Evolutionary conservation across 352 stramenopile species (phyloP).

Genomic region (Globisporangium paddicum): DNA sequence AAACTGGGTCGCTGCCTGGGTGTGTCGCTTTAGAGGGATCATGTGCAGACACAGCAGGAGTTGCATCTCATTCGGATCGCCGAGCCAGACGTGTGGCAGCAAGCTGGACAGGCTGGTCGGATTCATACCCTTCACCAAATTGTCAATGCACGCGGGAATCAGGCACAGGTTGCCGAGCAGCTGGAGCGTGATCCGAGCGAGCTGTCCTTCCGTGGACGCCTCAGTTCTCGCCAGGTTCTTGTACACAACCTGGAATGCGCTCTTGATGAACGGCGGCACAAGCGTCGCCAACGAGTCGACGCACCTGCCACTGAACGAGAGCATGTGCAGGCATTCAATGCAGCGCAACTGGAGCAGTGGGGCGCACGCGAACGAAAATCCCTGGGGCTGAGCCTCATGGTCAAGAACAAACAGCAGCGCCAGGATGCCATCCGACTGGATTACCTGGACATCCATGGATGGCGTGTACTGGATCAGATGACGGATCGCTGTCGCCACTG

Average conservation of each 20-base stretch:
- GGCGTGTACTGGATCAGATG: conserved; percentile 76
- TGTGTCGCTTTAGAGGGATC: conserved; percentile 86
- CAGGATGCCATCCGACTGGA: conserved; percentile 69
- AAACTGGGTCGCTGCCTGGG: conserved; percentile 79
- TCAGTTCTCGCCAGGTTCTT: conserved; percentile 74
- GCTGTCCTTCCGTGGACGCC: conserved; percentile 74
- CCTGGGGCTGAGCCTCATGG: conserved; percentile 75
- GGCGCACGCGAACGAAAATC: conserved; percentile 72
- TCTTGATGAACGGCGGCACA: conserved; percentile 83
- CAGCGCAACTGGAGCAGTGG: conserved; percentile 78
- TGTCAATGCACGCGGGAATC: conserved; percentile 84
- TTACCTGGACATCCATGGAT: conserved; percentile 82
- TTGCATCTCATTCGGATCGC: conserved; percentile 78
- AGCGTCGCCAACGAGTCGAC: conserved; percentile 68
- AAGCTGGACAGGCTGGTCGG: conserved; percentile 61
- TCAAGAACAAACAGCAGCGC: conserved; percentile 75
- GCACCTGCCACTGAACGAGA: conserved; percentile 84
- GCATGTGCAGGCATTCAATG: conserved; percentile 83
- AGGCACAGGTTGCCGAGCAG: conserved; percentile 82
- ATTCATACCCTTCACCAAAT: conserved; percentile 85
- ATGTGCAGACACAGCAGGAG: conserved; percentile 83
- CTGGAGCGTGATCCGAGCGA: conserved; percentile 76
- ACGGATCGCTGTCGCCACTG: conserved; percentile 71
- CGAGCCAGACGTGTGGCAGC: conserved; percentile 71
- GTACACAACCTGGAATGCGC: conserved; percentile 81